These are phyloP conservation scores for Coriaria nepalensis DNA, from an alignment of 306 rosid species.

Conservation along the genomic window DNA sequence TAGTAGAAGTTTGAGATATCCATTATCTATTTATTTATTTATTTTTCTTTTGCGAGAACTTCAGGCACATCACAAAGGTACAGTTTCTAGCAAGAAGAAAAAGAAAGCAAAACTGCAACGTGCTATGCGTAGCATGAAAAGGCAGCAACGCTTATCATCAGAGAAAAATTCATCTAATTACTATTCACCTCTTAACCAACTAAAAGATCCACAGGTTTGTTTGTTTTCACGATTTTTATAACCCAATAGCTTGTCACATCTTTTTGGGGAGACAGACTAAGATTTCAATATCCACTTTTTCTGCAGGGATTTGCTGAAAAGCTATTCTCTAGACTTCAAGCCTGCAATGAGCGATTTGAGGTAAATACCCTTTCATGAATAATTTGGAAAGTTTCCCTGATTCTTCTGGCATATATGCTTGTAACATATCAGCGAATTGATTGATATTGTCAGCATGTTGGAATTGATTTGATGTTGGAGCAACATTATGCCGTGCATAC, in stretches of 20 bases:
- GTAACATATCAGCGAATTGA: not conserved
- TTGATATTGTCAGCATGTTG: no score
- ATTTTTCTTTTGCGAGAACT: slow-evolving; percentile 8
- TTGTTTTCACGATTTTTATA: not conserved
- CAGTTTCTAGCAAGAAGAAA: slow-evolving; percentile 75
- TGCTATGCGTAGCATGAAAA: slow-evolving; percentile 63
- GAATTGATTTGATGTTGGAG: no score
- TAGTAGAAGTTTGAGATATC: no score
- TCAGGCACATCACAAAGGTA: slow-evolving; percentile 84
- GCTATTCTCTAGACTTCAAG: slow-evolving; percentile 57
- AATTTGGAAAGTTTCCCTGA: not conserved
- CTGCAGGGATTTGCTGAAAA: slow-evolving; percentile 82
- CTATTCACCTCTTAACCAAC: slow-evolving; percentile 79
- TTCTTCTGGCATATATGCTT: not conserved
- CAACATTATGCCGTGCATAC: no score
- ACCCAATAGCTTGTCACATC: slow-evolving; percentile 1
- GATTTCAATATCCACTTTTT: slow-evolving; percentile 2
- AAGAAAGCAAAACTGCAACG: slow-evolving; percentile 77
- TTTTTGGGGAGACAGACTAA: not conserved
- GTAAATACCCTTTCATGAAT: slow-evolving; percentile 17
- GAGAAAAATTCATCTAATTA: slow-evolving; percentile 32
- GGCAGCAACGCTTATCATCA: slow-evolving; percentile 52
- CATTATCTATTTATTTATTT: not conserved
- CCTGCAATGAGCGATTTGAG: slow-evolving; percentile 64
- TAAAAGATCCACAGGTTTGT: slow-evolving; percentile 75